Evolutionary conservation across 208 protist species (phyloP), one percentile per base, ranked within the genome.

Genomic region (Wallacemonas sp.): DNA sequence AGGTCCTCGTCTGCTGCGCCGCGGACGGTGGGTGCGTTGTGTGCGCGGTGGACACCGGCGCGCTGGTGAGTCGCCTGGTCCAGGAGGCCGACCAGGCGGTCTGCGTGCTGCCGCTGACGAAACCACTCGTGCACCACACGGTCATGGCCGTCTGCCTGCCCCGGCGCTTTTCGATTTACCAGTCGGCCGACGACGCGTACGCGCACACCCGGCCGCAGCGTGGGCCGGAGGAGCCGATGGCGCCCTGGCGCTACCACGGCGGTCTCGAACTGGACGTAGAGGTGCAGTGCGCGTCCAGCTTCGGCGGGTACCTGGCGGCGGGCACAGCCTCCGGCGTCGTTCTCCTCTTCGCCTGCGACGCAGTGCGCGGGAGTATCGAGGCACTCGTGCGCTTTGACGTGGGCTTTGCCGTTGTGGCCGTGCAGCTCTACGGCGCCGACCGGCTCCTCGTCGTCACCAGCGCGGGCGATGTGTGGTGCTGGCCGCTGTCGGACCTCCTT

Each of bases 311-410:
- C 61, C 42, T 92, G 49, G 86, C 77, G 2, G 78, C 65, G 12
- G 91, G 91, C 33, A 91, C 91, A 11, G 67, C 66, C 3, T 87
- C 81, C 22, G 91, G 91, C 20, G 72, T 91, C 32, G 87, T 96
- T 39, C 41, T 92, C 38, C 80, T 96, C 39, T 76, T 83, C 65
- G 36, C 22, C 25, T 82, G 79, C 52, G 61, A 80, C 48, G 69
- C 71, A 49, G 66, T 48, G 14, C 50, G 42, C 5, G 69, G 44
- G 10, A 68, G 49, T 42, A 64, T 91, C 32, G 67, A 23, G 66
- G 84, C 90, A 61, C 68, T 87, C 20, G 84, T 87, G 29, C 79
- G 86, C 54, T 93, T 96, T 68, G 84, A 96, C 67, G 86, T 96
- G 25, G 87, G 87, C 45, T 89, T 89, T 62, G 67, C 74, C 12